These are phyloP conservation scores for Symbiodinium pilosum DNA, from an alignment of 73 alveolate genomes.

Conservation along the genomic window DNA sequence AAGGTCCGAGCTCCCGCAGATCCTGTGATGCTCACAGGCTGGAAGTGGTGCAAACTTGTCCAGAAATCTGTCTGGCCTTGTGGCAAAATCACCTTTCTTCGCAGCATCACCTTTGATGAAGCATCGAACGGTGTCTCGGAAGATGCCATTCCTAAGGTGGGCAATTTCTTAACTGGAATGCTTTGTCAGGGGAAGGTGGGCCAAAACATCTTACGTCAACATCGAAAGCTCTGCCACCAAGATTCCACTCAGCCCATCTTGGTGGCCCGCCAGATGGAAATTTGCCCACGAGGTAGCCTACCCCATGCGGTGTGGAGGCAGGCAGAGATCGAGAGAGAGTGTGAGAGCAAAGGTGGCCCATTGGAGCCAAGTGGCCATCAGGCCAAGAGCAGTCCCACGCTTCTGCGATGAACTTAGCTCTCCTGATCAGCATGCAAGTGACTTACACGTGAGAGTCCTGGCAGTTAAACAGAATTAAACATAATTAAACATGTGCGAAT, in stretches of 20 bases:
- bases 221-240: neutral
- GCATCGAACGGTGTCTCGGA: conserved; percentile 72
- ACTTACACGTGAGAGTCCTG: no score
- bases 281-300: conserved; percentile 81
- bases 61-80: neutral
- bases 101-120: conserved; percentile 87
- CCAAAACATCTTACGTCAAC: no score
- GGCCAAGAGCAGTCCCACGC: conserved; percentile 95
- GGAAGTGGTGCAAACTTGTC: no score
- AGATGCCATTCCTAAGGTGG: conserved; percentile 83
- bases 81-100: conserved; percentile 80
- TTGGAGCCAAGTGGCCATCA: conserved; percentile 37
- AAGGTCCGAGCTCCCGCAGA: conserved; percentile 90
- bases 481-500: no score
- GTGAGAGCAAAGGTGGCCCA: no score
- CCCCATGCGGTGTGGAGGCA: no score
- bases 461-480: no score
- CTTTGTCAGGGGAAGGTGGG: no score
- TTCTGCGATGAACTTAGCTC: conserved; percentile 93
- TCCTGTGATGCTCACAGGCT: conserved; percentile 3
- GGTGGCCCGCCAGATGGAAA: conserved; percentile 95
- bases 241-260: conserved; percentile 90
- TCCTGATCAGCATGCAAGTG: no score
- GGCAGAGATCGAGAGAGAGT: no score
- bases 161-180: no score